Evolutionary conservation across 202 grass and related monocot genomes (phyloP), one percentile per base, ranked within the genome.

Genomic region (Zoysia matrella): DNA sequence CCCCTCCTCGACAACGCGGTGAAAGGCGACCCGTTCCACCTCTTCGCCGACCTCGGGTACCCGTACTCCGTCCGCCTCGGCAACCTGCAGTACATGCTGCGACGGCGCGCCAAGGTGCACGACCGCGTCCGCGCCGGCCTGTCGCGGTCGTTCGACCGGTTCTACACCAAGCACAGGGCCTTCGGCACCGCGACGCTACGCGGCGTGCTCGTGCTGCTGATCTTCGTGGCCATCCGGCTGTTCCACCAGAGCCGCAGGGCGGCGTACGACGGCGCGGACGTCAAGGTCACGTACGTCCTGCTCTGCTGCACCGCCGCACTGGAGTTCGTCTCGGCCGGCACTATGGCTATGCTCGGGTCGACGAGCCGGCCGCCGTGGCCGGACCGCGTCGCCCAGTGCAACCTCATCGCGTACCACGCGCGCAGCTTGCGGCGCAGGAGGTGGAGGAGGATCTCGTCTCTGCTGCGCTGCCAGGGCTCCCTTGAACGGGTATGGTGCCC

Each of bases 401-500:
- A 52, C 50, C 9, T 71, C 0, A 9, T 11, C 0, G 10, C 2
- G 50, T 52, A 52, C 9, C 11, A 11, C 2, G 9, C 9, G 9
- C 50, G 8, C 8, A 52, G 11, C 50, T 2, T 11, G 50, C 2
- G 11, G 50, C 50, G 11, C 9, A 52, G 3, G 47, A n/a, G n/a
- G n/a, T n/a, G n/a, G n/a, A n/a, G n/a, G n/a, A n/a, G n/a, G n/a
- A n/a, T n/a, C n/a, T n/a, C n/a, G n/a, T n/a, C n/a, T n/a, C n/a
- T n/a, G n/a, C n/a, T n/a, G n/a, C n/a, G n/a, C n/a, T n/a, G n/a
- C 65, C 63, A 45, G 56, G 55, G 15, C 11, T 43, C 11, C 8
- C 2, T 84, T 16, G 56, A 84, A 47, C 47, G 22, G 3, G 47
- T 45, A 39, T 80, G 69, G 83, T 5, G 14, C 70, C n/a, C n/a